Evolutionary conservation across 106 monocot genomes (phyloP).

Genomic region (Triglochin maritima): DNA sequence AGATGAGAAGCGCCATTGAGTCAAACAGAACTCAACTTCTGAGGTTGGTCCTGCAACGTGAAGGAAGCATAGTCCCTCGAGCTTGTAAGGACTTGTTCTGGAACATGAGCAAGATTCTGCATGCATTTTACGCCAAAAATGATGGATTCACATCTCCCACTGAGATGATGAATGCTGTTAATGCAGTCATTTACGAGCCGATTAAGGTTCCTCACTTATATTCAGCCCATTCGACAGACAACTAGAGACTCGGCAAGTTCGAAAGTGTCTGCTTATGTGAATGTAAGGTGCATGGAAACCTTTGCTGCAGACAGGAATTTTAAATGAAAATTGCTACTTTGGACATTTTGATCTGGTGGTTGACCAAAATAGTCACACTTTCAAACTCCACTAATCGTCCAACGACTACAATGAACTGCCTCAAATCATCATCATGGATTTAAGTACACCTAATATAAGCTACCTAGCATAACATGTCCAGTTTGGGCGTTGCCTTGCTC

Average conservation of each 20-base stretch:
- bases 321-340: no score
- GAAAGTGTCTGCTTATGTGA: background rate
- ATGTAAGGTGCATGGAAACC: no score
- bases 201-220: conserved; percentile 6
- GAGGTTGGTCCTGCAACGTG: conserved; percentile 36
- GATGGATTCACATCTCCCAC: conserved; percentile 83
- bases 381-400: no score
- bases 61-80: conserved; percentile 56
- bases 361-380: no score
- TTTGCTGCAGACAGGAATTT: no score
- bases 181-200: conserved; percentile 63
- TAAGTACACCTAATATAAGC: no score
- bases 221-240: background rate
- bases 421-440: no score
- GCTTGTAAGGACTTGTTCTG: conserved; percentile 88
- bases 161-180: conserved; percentile 66
- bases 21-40: conserved; percentile 45
- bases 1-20: conserved; percentile 25
- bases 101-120: conserved; percentile 64
- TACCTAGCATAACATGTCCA: no score
- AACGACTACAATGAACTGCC: no score
- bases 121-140: conserved; percentile 47
- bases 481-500: no score
- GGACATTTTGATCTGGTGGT: no score
- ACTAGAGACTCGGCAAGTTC: no score